phyloP scores from a whole-genome alignment of 768 basidiomycete species.

The Basidioascus undulatus region DNA sequence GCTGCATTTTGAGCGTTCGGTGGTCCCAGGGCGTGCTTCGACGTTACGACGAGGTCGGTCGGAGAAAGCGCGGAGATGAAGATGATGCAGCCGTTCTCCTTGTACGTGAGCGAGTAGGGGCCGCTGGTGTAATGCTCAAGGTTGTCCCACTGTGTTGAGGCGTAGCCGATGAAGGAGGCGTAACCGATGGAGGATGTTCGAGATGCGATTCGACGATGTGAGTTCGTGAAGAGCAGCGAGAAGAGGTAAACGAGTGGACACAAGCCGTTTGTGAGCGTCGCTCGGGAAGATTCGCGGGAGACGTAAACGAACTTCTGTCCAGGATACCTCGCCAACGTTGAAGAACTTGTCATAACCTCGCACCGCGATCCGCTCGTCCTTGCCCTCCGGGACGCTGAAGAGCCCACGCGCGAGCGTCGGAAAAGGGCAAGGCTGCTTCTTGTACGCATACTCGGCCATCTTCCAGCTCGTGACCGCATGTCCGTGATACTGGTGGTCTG shows the following conservation, averaged over 20 bases:
- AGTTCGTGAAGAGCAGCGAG: no score
- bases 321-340: constrained; percentile 86
- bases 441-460: constrained; percentile 93
- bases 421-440: constrained; percentile 67
- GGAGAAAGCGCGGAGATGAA: constrained; percentile 69
- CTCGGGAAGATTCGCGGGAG: no score
- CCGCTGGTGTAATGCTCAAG: constrained; percentile 42
- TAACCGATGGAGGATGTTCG: no score
- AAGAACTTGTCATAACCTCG: constrained; percentile 98
- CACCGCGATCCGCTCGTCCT: constrained; percentile 35
- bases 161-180: no score
- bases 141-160: constrained; percentile 58
- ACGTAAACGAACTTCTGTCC: no score
- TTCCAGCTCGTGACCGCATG: constrained; percentile 70
- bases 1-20: constrained; percentile 13
- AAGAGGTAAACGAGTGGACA: no score
- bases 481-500: no score
- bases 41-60: constrained; percentile 53
- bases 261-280: no score
- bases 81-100: constrained; percentile 93
- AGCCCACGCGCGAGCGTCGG: constrained; percentile 85
- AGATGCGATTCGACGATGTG: no score
- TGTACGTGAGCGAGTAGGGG: constrained; percentile 68
- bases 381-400: constrained; percentile 30
- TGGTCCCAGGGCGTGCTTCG: constrained; percentile 67